Evolutionary conservation across 2,329 filamentous ascomycete genomes (phyloP).

Genomic region (Hyphodiscus sp.): DNA sequence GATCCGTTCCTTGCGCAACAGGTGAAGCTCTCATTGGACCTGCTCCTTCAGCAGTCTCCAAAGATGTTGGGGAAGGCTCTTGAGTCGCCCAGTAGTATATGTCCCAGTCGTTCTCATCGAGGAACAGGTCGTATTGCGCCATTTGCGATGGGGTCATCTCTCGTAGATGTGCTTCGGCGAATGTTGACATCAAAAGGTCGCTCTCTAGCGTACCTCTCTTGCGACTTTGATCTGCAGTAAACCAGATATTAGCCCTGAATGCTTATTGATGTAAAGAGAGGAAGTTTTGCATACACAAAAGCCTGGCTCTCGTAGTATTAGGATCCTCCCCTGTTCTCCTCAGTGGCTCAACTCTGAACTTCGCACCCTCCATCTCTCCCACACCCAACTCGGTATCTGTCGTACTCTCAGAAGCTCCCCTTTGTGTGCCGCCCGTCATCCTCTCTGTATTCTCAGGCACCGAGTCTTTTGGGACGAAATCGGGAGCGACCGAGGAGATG

Average conservation of each 20-base stretch:
- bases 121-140: slow-evolving; percentile 79
- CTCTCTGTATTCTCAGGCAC: slow-evolving; percentile 56
- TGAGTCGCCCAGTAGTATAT: slow-evolving; percentile 99
- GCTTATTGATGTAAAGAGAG: not conserved
- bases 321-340: slow-evolving; percentile 76
- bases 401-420: slow-evolving; percentile 37
- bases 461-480: slow-evolving; percentile 52
- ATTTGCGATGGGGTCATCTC: slow-evolving; percentile 70
- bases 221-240: slow-evolving; percentile 77
- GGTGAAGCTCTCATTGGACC: slow-evolving; percentile 30
- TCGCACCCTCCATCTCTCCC: slow-evolving; percentile 80
- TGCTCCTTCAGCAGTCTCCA: slow-evolving; percentile 48
- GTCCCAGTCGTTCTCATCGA: slow-evolving; percentile 99
- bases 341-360: slow-evolving; percentile 86
- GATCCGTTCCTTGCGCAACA: slow-evolving; percentile 24
- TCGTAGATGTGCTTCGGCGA: slow-evolving; percentile 72
- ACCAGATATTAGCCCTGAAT: not conserved
- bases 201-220: slow-evolving; percentile 95
- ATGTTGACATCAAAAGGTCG: slow-evolving; percentile 92
- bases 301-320: slow-evolving; percentile 79
- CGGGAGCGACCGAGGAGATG: slow-evolving; percentile 46
- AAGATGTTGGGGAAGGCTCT: slow-evolving; percentile 55
- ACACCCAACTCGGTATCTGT: slow-evolving; percentile 60
- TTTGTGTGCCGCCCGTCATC: slow-evolving; percentile 59
- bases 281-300: slow-evolving; percentile 48